phyloP scores from a whole-genome alignment of 345 rosid genomes.

The Durio zibethinus region DNA sequence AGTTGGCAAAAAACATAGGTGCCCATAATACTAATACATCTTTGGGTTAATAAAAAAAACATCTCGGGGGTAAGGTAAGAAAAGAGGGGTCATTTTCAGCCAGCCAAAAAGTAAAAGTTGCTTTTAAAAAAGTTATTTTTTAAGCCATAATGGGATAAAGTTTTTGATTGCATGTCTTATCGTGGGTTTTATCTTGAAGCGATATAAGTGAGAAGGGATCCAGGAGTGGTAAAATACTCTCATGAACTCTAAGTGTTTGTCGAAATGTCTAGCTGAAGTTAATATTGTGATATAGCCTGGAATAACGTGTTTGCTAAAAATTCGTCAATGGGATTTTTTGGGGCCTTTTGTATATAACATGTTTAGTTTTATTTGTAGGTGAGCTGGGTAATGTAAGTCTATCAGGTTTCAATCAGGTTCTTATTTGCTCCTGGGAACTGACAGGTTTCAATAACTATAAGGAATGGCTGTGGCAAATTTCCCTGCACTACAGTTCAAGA shows the following conservation, averaged over 20 bases:
- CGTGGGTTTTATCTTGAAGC: neutral
- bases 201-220: too few relatives aligned
- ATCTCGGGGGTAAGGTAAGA: neutral
- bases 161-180: neutral
- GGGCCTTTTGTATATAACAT: neutral
- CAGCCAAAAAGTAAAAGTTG: too few relatives aligned
- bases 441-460: neutral
- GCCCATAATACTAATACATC: too few relatives aligned
- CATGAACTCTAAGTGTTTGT: neutral
- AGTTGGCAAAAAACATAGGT: too few relatives aligned
- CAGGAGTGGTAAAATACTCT: neutral
- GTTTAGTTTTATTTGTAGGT: conserved; percentile 2
- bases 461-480: conserved; percentile 24
- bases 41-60: too few relatives aligned
- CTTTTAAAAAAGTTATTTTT: neutral
- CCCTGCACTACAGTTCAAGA: conserved; percentile 30
- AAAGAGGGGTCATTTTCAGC: neutral
- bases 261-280: neutral
- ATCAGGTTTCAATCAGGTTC: neutral
- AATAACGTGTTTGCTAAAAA: conserved; percentile 29
- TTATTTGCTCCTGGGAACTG: neutral
- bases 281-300: neutral
- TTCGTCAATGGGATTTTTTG: conserved; percentile 3
- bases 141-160: neutral
- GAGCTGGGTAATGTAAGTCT: neutral